Evolutionary conservation across 805 yeast genomes (phyloP), one percentile per base, ranked within the genome.

Genomic region (Wickerhamomyces bisporus): DNA sequence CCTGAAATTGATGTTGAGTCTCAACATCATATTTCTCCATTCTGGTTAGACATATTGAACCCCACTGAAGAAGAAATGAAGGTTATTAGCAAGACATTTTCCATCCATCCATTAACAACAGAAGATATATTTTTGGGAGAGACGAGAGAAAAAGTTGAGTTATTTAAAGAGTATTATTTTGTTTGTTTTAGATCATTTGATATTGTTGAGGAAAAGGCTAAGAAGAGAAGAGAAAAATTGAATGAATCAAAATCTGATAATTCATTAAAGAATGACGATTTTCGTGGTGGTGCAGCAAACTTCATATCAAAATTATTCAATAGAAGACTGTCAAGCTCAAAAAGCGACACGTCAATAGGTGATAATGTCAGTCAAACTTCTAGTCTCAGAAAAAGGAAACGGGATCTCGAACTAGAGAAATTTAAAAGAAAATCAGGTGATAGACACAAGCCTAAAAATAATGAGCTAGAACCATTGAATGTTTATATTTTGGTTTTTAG

Each of bases 51-150:
- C 60, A 84, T 91, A 11, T 65, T 86, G 40, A 83, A 86, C 53
- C 98, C 98, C 10, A 85, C 95, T 0, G 98, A 93, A 54, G 97
- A 88, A 49, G 98, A 91, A 60, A 86, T 93, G 95, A 88, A 91
- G 53, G 93, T 83, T 0, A 51, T 91, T 12, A 77, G 94, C 20
- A 87, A 87, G 52, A 79, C 97, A 0, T 91, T 91, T 64, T 95
- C 95, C 1, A 86, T 91, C 40, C 98, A 91, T 61, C 98, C 98
- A 0, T 72, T 91, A 50, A 91, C 98, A 1, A 86, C 97, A 0
- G 98, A 91, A 57, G 98, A 91, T 63, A 89, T 91, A 34, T 83
- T 85, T 43, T 63, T 89, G 23, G 96, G 96, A 2, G 98, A 91
- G 57, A 84, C 95, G 1, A 76, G 98, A 47, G 98, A 91, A 59